Conservation (phyloP, 768 basidiomycete species). For the Boletus subparvulus region DNA sequence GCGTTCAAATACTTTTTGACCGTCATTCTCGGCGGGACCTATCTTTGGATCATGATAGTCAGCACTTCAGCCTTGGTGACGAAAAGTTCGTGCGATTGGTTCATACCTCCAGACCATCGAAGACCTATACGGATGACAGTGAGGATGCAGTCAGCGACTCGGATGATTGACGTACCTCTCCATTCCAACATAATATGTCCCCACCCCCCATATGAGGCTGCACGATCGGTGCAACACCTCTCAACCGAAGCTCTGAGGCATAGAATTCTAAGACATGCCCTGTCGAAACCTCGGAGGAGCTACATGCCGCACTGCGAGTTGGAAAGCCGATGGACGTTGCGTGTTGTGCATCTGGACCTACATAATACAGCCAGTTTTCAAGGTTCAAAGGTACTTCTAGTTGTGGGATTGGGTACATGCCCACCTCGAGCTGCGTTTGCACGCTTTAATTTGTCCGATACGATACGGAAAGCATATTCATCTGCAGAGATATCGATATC, state of each 20-base stretch:
- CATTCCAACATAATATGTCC: constrained; percentile 81
- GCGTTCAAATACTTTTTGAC: constrained; percentile 47
- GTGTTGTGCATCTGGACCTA: constrained; percentile 68
- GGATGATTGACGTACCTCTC: constrained; percentile 54
- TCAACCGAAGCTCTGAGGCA: constrained; percentile 72
- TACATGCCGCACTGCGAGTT: constrained; percentile 3
- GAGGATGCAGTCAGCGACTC: background rate
- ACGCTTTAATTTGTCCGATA: constrained; percentile 38
- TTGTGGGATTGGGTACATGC: background rate
- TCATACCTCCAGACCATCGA: constrained; percentile 74
- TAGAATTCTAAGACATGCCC: constrained; percentile 50
- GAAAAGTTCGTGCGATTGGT: background rate
- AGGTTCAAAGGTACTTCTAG: background rate
- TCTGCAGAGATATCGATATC: background rate
- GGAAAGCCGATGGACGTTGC: constrained; percentile 25
- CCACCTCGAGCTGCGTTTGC: constrained; percentile 63
- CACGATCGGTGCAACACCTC: constrained; percentile 54
- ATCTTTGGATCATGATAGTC: constrained; percentile 44
- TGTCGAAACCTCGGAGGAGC: background rate
- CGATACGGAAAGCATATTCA: constrained; percentile 17
- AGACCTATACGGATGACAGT: constrained; percentile 45
- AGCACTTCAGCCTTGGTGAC: constrained; percentile 9
- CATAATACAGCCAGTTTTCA: constrained; percentile 1
- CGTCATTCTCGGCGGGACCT: constrained; percentile 66
- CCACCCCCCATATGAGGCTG: constrained; percentile 68